Base-by-base conservation (phyloP, 2,329 filamentous ascomycete genomes). In the Fusarium euwallaceae region DNA sequence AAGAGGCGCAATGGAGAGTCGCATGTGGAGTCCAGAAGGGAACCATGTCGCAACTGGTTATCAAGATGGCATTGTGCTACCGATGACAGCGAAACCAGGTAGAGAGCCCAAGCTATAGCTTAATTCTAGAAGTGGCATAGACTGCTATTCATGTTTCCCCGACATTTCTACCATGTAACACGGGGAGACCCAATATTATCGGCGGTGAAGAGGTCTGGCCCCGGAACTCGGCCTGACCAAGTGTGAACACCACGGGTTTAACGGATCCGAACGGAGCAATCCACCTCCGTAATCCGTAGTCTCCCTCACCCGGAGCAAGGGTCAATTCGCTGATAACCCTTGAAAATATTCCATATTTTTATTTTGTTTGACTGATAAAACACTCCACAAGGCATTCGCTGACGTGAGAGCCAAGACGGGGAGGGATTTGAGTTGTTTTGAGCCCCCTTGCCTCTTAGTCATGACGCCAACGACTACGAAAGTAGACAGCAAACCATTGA, bases 21-120 rank as follows among this genome's bases (percentile, higher is more conserved):
- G 86, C 80, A 85, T 88, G 36, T 90, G 88, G 88, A 90, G 87
- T 68, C 88, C 88, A 0, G 73, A 79, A 4, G 88, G 88, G 4
- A 82, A 85, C 24, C 88, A 90, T 73, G 84, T 90, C 2, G 88
- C 88, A 6, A 89, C 86, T 1, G 87, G 86, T 55, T 89, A 88
- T 67, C 88, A 90, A 72, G 88, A 90, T 70, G 88, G 88, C 4
- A 83, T 88, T 11, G 70, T 85, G 27, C 65, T 80, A 36, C 83
- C 82, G 4, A 70, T 61, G 60, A 39, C 9, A 2, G 29, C 64
- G 6, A 71, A 65, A 10, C 41, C 36, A 16, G 41, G 17, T 1
- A 62, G 59, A 37, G 72, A 59, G 10, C 67, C 43, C n/a, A 74
- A 65, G n/a, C 1, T 74, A 22, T 74, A 73, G 32, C 20, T 4